Conservation (phyloP, 2,329 filamentous ascomycete species). For the Colletotrichum gigasporum region DNA sequence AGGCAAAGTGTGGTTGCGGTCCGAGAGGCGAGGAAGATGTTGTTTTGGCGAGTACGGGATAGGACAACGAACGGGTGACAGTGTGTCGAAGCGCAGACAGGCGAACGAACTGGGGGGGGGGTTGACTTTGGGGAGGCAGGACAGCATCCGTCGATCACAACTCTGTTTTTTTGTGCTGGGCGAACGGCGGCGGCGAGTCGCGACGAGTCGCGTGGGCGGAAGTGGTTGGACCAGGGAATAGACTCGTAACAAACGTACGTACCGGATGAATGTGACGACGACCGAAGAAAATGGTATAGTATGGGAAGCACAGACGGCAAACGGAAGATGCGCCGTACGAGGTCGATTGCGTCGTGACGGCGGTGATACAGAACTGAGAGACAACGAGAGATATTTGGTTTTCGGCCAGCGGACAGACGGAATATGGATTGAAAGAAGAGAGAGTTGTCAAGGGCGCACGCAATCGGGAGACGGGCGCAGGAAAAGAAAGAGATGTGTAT, state of each 20-base stretch:
- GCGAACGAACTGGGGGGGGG: conserved; percentile 26
- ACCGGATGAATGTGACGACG: conserved; percentile 9
- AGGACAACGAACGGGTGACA: conserved; percentile 6
- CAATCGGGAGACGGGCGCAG: background rate
- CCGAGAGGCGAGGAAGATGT: conserved; percentile 6
- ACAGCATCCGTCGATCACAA: conserved; percentile 21
- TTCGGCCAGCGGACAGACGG: background rate
- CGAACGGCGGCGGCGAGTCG: conserved; percentile 14
- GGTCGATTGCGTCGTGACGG: background rate
- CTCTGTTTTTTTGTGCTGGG: conserved; percentile 1
- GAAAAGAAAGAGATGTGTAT: background rate
- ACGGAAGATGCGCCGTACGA: background rate
- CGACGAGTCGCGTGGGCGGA: too few species aligned
- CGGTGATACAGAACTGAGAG: conserved; percentile 2
- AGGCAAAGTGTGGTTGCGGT: conserved; percentile 12
- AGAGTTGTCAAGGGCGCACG: background rate
- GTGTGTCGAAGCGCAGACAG: conserved; percentile 15
- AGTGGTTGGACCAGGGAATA: conserved; percentile 1
- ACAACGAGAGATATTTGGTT: background rate
- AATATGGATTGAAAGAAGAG: background rate
- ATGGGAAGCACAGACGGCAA: background rate
- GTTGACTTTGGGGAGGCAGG: conserved; percentile 22
- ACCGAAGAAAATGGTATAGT: background rate
- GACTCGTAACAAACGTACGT: conserved; percentile 11
- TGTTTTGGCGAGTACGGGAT: conserved; percentile 12